Conservation (phyloP, 306 rosid genomes). For the Rosa chinensis region DNA sequence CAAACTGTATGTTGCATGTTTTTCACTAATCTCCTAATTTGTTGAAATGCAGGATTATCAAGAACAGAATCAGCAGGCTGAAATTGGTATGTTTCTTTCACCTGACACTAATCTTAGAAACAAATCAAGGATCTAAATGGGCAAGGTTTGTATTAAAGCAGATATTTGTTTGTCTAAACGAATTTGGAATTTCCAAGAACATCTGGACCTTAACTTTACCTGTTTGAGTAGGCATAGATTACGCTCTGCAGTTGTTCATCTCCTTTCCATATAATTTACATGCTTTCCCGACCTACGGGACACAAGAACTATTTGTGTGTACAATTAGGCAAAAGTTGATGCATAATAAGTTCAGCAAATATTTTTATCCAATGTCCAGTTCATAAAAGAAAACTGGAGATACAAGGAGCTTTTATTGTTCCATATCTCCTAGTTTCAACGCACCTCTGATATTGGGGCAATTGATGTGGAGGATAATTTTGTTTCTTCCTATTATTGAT, state of each 20-base stretch:
- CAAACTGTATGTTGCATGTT: slow-evolving; percentile 1
- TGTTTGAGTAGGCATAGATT: slow-evolving; percentile 6
- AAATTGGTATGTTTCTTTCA: slow-evolving; percentile 34
- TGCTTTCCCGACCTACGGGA: neutral
- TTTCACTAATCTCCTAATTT: slow-evolving; percentile 7
- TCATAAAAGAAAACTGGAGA: neutral
- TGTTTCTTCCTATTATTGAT: slow-evolving; percentile 14
- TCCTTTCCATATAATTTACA: neutral
- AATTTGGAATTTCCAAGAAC: neutral
- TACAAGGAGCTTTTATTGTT: slow-evolving; percentile 1
- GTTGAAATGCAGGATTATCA: slow-evolving; percentile 27
- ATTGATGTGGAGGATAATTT: slow-evolving; percentile 1
- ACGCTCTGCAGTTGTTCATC: neutral
- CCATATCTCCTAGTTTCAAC: neutral
- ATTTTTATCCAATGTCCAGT: neutral
- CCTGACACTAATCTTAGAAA: neutral
- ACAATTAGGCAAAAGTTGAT: neutral
- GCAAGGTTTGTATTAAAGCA: neutral
- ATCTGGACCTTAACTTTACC: neutral
- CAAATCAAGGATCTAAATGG: neutral
- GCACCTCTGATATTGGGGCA: neutral
- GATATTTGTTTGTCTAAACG: neutral
- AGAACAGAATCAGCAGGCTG: slow-evolving; percentile 31
- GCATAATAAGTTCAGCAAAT: neutral
- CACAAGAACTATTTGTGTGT: neutral